Conservation (phyloP, 345 rosid species). For the Cardamine chenopodiifolia region DNA sequence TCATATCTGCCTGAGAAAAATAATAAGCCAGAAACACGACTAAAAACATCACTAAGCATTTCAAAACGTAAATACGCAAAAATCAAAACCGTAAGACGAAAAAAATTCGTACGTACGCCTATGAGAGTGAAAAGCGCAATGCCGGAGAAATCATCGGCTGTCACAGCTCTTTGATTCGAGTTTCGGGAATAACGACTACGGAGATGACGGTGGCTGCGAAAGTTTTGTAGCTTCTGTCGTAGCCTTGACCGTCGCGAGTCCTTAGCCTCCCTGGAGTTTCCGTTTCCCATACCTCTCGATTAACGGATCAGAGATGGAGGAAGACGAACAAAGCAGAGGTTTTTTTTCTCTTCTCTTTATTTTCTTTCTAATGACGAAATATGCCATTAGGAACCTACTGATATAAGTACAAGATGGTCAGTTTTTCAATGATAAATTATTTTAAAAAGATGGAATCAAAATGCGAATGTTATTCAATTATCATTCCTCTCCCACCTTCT, state of each 20-base stretch:
- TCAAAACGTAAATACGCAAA: neutral
- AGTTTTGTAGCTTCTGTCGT: constrained; percentile 53
- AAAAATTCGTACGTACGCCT: constrained; percentile 39
- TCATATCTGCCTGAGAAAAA: constrained; percentile 68
- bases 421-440: neutral
- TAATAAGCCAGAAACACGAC: constrained; percentile 5
- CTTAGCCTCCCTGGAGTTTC: constrained; percentile 35
- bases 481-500: constrained; percentile 25
- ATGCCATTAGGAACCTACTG: neutral
- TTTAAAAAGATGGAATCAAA: neutral
- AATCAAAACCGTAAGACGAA: neutral
- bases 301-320: neutral
- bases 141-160: constrained; percentile 78
- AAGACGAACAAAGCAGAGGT: neutral
- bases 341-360: neutral
- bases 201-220: constrained; percentile 40
- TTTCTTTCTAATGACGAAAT: neutral
- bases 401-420: neutral
- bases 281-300: constrained; percentile 37
- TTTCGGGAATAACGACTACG: constrained; percentile 35
- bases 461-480: neutral
- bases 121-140: constrained; percentile 81
- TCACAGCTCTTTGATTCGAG: constrained; percentile 37
- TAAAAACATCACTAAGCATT: neutral
- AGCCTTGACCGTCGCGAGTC: constrained; percentile 47